These are phyloP conservation scores for Ilex aquifolium DNA, from an alignment of 257 asterid genomes.

Conservation along the genomic window DNA sequence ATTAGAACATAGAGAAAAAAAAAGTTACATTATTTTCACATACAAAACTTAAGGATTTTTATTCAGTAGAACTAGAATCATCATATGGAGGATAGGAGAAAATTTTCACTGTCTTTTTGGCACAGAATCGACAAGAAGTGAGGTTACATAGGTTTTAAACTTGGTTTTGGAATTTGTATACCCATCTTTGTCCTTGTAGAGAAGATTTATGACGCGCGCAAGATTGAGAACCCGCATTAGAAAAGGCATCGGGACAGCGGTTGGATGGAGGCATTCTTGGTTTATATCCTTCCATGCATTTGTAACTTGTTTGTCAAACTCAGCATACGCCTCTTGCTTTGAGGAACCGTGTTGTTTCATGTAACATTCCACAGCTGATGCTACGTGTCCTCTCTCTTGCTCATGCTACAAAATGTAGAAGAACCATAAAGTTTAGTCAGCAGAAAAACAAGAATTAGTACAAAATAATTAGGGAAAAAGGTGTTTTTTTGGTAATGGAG, in stretches of 20 bases:
- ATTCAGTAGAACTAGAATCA: too few relatives aligned
- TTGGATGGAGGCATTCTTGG: conserved; percentile 14
- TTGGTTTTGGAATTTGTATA: conserved; percentile 18
- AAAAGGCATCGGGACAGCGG: conserved; percentile 7
- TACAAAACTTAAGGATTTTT: too few relatives aligned
- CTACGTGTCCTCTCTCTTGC: neutral
- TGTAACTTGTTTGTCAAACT: conserved; percentile 2
- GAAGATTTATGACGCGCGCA: conserved; percentile 8
- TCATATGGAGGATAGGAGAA: too few relatives aligned
- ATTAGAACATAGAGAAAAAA: too few relatives aligned
- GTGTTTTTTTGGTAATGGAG: too few relatives aligned
- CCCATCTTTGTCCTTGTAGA: conserved; percentile 18
- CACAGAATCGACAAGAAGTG: conserved; percentile 14
- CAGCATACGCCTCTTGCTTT: conserved; percentile 7
- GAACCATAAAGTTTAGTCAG: too few relatives aligned
- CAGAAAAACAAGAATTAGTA: too few relatives aligned
- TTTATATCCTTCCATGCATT: conserved; percentile 27
- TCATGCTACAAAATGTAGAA: neutral
- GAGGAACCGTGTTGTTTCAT: conserved; percentile 2
- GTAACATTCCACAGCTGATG: neutral
- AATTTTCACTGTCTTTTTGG: too few relatives aligned
- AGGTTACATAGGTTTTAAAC: conserved; percentile 7
- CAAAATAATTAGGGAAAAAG: too few relatives aligned
- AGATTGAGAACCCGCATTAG: conserved; percentile 11
- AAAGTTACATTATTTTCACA: too few relatives aligned